Percentiles rank a stretch among this genome's conserved stretches.
These are phyloP conservation scores for Metarhizium rileyi DNA, from an alignment of 2,329 filamentous ascomycete genomes.

Conservation along the genomic window DNA sequence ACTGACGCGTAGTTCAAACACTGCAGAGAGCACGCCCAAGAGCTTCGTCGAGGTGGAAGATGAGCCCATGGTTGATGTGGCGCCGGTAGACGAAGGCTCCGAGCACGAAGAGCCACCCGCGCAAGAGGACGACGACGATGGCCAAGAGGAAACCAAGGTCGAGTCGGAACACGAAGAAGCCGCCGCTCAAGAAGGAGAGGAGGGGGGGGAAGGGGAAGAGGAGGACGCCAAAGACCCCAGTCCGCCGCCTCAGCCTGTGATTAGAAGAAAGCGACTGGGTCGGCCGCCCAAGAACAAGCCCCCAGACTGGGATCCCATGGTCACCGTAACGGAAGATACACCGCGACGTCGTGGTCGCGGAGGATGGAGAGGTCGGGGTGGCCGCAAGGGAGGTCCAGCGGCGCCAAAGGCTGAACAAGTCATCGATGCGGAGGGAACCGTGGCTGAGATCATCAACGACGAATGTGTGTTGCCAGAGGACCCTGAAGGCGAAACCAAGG, in stretches of 20 bases:
- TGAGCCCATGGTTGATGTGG: constrained; percentile 27
- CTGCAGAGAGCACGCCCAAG: constrained; percentile 32
- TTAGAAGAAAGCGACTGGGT: constrained; percentile 71
- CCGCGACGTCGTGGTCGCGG: constrained; percentile 57
- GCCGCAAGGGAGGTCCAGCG: constrained; percentile 56
- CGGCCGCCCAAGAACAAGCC: constrained; percentile 78
- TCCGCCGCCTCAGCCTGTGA: constrained; percentile 49
- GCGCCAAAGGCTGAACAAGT: constrained; percentile 74
- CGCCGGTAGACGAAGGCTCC: constrained; percentile 10
- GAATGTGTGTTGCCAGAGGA: constrained; percentile 86
- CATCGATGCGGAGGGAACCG: constrained; percentile 88
- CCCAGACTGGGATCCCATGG: constrained; percentile 63
- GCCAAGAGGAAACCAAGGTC: constrained; percentile 29
- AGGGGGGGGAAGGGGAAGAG: constrained; percentile 27
- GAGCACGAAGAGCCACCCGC: constrained; percentile 18
- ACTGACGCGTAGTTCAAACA: constrained; percentile 21
- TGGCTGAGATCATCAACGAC: constrained; percentile 82
- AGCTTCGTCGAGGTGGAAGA: constrained; percentile 32
- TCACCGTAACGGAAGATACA: constrained; percentile 46
- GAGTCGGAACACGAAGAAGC: constrained; percentile 22
- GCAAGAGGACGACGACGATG: constrained; percentile 21
- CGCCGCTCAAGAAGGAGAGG: constrained; percentile 37
- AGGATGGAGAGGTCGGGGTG: constrained; percentile 61
- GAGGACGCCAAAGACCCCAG: constrained; percentile 42
- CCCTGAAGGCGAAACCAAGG: constrained; percentile 81